Conservation (phyloP, 2,329 filamentous ascomycete species). For the Exutisphaerella laricina region DNA sequence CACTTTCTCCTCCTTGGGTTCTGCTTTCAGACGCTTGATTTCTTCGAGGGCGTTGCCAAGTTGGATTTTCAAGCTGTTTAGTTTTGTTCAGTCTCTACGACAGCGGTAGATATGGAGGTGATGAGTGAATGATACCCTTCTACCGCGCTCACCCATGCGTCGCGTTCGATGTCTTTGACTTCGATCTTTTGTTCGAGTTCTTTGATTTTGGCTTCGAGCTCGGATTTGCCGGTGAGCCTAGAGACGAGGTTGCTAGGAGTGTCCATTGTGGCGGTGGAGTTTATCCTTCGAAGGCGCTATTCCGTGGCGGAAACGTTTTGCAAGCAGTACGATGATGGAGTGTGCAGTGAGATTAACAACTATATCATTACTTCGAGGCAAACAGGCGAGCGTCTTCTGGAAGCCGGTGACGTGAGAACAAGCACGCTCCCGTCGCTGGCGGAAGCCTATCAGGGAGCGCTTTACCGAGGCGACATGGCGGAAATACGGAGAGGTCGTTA, state of each 20-base stretch:
- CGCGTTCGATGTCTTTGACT: neutral
- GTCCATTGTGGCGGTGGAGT: neutral
- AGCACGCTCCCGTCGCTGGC: neutral
- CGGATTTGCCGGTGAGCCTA: slow-evolving; percentile 1
- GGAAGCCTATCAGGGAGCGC: neutral
- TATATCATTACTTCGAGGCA: neutral
- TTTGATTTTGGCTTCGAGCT: slow-evolving; percentile 1
- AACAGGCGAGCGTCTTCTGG: neutral
- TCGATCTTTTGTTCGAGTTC: slow-evolving; percentile 1
- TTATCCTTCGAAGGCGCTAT: neutral
- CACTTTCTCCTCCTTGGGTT: neutral
- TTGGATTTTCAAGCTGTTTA: neutral
- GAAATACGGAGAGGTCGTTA: neutral
- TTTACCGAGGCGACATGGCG: neutral
- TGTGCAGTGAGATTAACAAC: neutral
- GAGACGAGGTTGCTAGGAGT: neutral
- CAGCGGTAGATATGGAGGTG: neutral
- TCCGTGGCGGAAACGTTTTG: neutral
- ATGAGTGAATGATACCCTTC: neutral
- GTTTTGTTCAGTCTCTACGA: neutral
- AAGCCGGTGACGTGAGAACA: neutral
- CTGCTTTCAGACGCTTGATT: neutral
- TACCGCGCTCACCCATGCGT: slow-evolving; percentile 2
- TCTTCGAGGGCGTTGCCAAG: neutral
- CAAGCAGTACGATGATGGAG: neutral